These are phyloP conservation scores for Aspergillus luchuensis DNA, from an alignment of 2,329 filamentous ascomycete genomes.

Conservation along the genomic window DNA sequence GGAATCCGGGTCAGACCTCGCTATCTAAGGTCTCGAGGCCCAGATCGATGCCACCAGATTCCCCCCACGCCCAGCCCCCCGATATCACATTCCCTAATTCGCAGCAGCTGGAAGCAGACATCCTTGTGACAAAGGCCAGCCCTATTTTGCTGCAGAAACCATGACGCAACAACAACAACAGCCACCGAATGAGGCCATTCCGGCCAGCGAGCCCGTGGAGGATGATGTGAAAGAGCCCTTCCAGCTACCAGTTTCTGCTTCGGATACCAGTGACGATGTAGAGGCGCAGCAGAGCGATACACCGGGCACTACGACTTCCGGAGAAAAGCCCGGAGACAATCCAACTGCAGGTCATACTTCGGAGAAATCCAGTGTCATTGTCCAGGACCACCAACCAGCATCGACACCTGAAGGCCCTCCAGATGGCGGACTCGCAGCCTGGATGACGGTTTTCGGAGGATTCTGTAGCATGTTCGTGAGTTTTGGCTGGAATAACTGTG, in stretches of 20 bases:
- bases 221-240: not conserved
- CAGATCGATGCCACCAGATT: not conserved
- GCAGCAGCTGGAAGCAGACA: not conserved
- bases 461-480: slow-evolving; percentile 52
- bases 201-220: not conserved
- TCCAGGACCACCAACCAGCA: slow-evolving; percentile 11
- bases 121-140: not conserved
- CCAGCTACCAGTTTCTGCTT: not conserved
- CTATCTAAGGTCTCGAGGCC: not conserved
- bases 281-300: not conserved
- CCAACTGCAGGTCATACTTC: not conserved
- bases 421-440: slow-evolving; percentile 37
- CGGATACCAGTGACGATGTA: not conserved
- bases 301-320: not conserved
- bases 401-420: slow-evolving; percentile 24
- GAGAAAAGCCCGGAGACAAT: slow-evolving; percentile 9
- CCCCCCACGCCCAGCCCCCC: not conserved
- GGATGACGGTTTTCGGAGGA: slow-evolving; percentile 52
- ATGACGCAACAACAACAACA: not conserved
- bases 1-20: not conserved
- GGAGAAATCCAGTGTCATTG: slow-evolving; percentile 11
- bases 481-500: slow-evolving; percentile 56
- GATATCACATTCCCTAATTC: not conserved
- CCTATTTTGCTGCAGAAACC: not conserved
- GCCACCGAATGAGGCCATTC: not conserved